Evolutionary conservation across 2,329 filamentous ascomycete genomes (phyloP).

Genomic region (Cercospora sp.): DNA sequence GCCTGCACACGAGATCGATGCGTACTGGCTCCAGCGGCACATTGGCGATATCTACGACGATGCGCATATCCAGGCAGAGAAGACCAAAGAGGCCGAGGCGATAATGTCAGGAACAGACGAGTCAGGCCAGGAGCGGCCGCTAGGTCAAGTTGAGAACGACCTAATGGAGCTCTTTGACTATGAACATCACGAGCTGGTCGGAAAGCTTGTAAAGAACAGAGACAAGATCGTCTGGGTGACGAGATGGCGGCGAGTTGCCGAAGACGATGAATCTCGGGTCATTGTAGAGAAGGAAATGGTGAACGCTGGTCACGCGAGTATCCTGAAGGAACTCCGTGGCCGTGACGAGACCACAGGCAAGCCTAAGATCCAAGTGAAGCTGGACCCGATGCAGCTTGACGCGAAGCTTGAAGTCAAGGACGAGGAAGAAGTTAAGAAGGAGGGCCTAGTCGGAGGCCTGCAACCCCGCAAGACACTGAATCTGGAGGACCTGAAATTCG

Average conservation of each 20-base stretch:
- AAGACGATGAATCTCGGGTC: conserved; percentile 69
- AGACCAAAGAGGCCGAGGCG: conserved; percentile 79
- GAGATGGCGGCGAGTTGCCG: conserved; percentile 77
- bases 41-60: conserved; percentile 87
- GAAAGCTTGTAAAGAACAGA: conserved; percentile 85
- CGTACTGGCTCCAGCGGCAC: conserved; percentile 94
- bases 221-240: conserved; percentile 97
- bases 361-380: conserved; percentile 75
- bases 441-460: conserved; percentile 74
- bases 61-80: conserved; percentile 89
- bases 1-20: conserved; percentile 86
- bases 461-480: conserved; percentile 88
- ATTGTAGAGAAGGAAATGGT: conserved; percentile 88
- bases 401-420: conserved; percentile 48
- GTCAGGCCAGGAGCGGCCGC: conserved; percentile 76
- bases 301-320: conserved; percentile 80
- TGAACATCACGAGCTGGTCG: conserved; percentile 89
- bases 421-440: conserved; percentile 62
- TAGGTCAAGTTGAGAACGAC: conserved; percentile 96
- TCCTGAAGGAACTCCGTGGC: conserved; percentile 84
- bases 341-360: conserved; percentile 62
- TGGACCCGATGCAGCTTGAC: conserved; percentile 78
- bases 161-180: conserved; percentile 98
- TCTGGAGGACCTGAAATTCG: conserved; percentile 92
- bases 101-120: conserved; percentile 73